Evolutionary conservation across 2,329 filamentous ascomycete species (phyloP), one percentile per base, ranked within the genome.

Genomic region (Ophioceras dolichostomum): DNA sequence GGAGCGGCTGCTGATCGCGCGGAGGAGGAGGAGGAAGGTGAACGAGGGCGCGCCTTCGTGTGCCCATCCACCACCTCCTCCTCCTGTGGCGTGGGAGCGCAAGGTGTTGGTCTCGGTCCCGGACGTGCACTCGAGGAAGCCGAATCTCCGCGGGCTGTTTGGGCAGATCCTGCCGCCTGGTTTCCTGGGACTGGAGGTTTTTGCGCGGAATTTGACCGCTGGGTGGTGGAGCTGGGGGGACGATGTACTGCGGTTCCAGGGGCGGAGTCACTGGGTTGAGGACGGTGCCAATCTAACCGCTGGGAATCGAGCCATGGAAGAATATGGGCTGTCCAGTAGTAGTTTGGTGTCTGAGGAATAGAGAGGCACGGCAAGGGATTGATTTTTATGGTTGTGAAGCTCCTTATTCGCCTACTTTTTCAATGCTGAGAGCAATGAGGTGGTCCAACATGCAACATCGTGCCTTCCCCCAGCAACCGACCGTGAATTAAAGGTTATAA

Each of bases 141-240:
- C 84, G 4, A 83, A 77, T 48, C 51, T 89, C 39, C 75, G 77
- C 41, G 49, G 55, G 3, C 46, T 84, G 17, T 70, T 86, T 34
- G 65, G 70, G 38, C 58, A 65, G 4, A 48, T 76, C n/a, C 48
- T 83, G 20, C 61, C 62, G 1, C 45, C 49, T 3, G 54, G 61
- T 3, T 79, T 75, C 46, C 50, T 53, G 13, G 81, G 70, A 3
- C 60, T 88, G n/a, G 84, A 91, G 56, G 64, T 88, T 2, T 91
- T 89, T 59, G 80, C 83, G 2, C 67, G 84, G 39, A 76, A 81
- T 51, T 58, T 86, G 32, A 84, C 83, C 2, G 68, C 74, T 7
- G 80, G 80, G 0, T 89, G 84, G 83, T 83, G 77, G 70, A 71
- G 72, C 20, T 88, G 81, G 82, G 84, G 84, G 3, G 69, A 87